Conservation (phyloP, 1,284 basidiomycete genomes). For the Apiotrichum veenhuisii region DNA sequence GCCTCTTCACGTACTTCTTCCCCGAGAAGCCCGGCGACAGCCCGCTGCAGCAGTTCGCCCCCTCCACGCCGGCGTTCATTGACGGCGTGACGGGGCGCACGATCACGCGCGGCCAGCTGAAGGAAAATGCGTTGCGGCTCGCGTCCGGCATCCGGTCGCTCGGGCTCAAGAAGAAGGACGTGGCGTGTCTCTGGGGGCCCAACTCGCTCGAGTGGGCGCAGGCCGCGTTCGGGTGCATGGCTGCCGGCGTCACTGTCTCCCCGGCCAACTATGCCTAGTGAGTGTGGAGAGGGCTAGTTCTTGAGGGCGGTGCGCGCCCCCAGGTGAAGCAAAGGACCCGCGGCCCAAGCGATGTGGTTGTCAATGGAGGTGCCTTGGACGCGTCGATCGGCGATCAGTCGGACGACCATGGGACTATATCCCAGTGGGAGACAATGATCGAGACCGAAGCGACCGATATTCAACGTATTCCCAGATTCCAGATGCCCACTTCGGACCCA, state of each 20-base stretch:
- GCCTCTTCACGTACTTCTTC: slow-evolving; percentile 16
- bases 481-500: no score
- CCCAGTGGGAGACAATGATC: no score
- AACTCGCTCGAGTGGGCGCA: slow-evolving; percentile 65
- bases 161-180: slow-evolving; percentile 33
- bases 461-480: no score
- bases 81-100: slow-evolving; percentile 61
- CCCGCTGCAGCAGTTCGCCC: slow-evolving; percentile 34
- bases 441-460: no score
- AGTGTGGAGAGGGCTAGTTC: background rate
- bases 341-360: no score
- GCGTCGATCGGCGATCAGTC: no score
- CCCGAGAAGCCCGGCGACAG: slow-evolving; percentile 7
- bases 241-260: slow-evolving; percentile 32
- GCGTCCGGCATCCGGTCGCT: slow-evolving; percentile 54
- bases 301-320: no score
- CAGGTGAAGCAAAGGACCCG: no score
- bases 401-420: no score
- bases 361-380: no score
- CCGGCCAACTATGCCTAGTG: slow-evolving; percentile 47
- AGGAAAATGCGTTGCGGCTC: slow-evolving; percentile 58
- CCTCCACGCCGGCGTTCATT: slow-evolving; percentile 51
- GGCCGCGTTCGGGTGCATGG: slow-evolving; percentile 57
- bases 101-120: slow-evolving; percentile 59
- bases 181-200: slow-evolving; percentile 40